Conservation (phyloP, 768 basidiomycete species). For the Trametes gibbosa region DNA sequence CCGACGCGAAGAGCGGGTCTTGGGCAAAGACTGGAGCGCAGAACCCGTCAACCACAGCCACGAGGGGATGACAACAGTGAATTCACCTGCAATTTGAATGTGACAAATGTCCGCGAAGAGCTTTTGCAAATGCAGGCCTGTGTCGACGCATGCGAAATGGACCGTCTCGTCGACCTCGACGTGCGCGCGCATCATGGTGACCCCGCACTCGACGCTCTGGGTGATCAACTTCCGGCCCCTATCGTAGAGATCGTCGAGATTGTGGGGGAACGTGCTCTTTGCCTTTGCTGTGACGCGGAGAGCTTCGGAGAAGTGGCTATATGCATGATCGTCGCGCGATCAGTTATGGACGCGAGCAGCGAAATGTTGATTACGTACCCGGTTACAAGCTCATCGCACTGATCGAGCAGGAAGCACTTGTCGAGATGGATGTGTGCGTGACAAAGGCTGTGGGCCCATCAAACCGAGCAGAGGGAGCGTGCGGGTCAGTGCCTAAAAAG, state of each 20-base stretch:
- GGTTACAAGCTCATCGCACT: constrained; percentile 47
- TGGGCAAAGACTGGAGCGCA: constrained; percentile 53
- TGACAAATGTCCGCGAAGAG: constrained; percentile 48
- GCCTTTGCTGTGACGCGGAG: constrained; percentile 48
- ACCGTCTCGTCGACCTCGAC: constrained; percentile 61
- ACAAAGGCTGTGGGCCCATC: constrained; percentile 38
- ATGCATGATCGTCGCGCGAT: constrained; percentile 4
- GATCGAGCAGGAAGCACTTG: constrained; percentile 63
- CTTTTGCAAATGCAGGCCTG: constrained; percentile 45
- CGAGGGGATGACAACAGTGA: background rate
- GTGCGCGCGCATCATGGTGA: constrained; percentile 65
- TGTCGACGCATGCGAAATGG: constrained; percentile 51
- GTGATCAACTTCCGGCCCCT: constrained; percentile 54
- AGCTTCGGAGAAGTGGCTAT: constrained; percentile 56
- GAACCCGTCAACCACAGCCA: background rate
- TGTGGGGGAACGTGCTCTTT: constrained; percentile 46
- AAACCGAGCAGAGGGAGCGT: background rate
- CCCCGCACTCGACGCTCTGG: constrained; percentile 59
- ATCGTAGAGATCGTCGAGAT: constrained; percentile 44
- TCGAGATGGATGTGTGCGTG: constrained; percentile 68
- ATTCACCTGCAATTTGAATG: constrained; percentile 55
- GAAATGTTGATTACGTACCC: constrained; percentile 40
- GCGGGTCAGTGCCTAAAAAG: background rate
- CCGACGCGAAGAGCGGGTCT: constrained; percentile 48
- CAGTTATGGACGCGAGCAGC: background rate